phyloP scores from a whole-genome alignment of 2,329 filamentous ascomycete species.

The Fusarium pininemorale region DNA sequence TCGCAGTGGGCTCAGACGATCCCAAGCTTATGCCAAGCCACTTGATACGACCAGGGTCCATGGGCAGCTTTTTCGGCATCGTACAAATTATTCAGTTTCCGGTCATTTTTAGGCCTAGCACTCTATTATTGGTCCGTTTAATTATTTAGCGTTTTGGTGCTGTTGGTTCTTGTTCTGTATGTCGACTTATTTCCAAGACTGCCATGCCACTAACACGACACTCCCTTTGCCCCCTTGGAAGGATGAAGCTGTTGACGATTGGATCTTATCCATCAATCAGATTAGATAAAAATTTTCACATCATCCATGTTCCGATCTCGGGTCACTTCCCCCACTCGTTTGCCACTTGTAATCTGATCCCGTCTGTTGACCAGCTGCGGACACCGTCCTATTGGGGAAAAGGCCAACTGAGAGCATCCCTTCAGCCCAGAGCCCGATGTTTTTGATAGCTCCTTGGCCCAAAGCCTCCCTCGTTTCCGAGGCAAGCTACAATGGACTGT shows the following conservation, averaged over 20 bases:
- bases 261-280: slow-evolving; percentile 39
- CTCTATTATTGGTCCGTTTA: neutral
- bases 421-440: neutral
- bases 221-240: neutral
- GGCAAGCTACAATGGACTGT: neutral
- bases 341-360: slow-evolving; percentile 27
- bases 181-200: neutral
- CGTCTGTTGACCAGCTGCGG: slow-evolving; percentile 3
- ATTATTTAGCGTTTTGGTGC: neutral
- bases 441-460: slow-evolving; percentile 15
- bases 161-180: neutral
- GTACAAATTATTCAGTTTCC: neutral
- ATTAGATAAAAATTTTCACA: slow-evolving; percentile 33
- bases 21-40: slow-evolving; percentile 15
- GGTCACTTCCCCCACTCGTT: slow-evolving; percentile 22
- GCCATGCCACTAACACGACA: neutral
- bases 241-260: slow-evolving; percentile 2
- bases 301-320: slow-evolving; percentile 30
- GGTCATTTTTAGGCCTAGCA: neutral
- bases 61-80: neutral
- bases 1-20: slow-evolving; percentile 19
- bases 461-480: neutral
- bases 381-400: slow-evolving; percentile 13
- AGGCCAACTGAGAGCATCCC: slow-evolving; percentile 12
- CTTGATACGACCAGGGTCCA: slow-evolving; percentile 8